Base-by-base conservation (phyloP, 2,329 filamentous ascomycete genomes). In the Byssochlamys sp. region DNA sequence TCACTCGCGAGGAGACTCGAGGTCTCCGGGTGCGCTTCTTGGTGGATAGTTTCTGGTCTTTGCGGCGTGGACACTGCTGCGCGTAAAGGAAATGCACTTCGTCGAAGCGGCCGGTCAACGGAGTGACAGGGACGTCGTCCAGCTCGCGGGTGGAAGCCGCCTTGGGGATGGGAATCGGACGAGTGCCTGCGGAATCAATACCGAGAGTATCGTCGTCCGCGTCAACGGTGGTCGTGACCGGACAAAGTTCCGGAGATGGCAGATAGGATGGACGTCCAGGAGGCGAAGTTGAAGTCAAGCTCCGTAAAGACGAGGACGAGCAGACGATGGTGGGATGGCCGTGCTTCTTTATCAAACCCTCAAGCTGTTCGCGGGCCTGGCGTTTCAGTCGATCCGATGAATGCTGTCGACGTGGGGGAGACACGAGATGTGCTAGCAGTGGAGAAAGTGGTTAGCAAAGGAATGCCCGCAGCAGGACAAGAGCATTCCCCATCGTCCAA, bases 321-420 rank as follows among this genome's bases (percentile, higher is more conserved):
- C 70, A 73, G 35, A 73, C 67, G 45, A 69, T 69, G 57, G 71
- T 71, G 64, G 71, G 71, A 66, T 69, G 69, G 54, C 69, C 70
- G 70, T 72, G 70, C 62, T 68, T 71, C 59, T 66, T 64, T 61
- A 73, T 71, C 60, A 74, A 59, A 62, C 62, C 69, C 59, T 72
- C 70, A n/a, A 71, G 62, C 60, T 72, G 69, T 59, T 71, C 67
- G 59, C 66, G 66, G 59, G 69, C 65, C 14, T 51, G 49, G 57
- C 59, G 61, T 49, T 60, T 55, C 26, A 68, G 62, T 45, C 59
- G 61, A n/a, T 61, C 66, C 63, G 60, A 63, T 60, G 62, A 66
- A 53, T 63, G 29, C 7, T 31, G 62, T 57, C 69, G 63, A 52
- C 61, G 63, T 28, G 65, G 60, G 28, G 62, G 62, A 5, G 63